Base-by-base conservation (phyloP, 1,284 basidiomycete species). In the Sporisorium iseilematis-ciliati region DNA sequence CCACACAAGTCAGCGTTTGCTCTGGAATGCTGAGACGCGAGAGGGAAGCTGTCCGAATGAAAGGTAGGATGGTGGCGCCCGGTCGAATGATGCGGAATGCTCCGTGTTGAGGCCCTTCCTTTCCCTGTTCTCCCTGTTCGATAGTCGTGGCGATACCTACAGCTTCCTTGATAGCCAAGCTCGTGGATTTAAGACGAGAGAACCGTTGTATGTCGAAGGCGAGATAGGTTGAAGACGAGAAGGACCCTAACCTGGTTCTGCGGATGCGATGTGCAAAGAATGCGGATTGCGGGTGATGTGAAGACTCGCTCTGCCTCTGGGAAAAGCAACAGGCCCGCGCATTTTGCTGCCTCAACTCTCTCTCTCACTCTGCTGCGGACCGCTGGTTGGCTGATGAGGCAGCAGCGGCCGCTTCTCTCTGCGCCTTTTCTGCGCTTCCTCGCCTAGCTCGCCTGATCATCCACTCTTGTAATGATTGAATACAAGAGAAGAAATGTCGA, bases 191-290 rank as follows among this genome's bases (percentile, higher is more conserved):
- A 45, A 38, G 33, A 21, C 43, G 31, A 26, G 42, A 31, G 41
- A 25, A 26, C 14, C 16, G 56, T 16, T 21, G 18, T 41, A 50
- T 57, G 61, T 25, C 45, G 50, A 40, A 21, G 52, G 23, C 35
- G 31, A 38, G n/a, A 56, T 52, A 31, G 61, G 43, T 56, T 43
- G 54, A 40, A 40, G 58, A 53, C 23, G 20, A 50, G 18, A 38
- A 54, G 29, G 55, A 65, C 58, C 51, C 62, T 65, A 16, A 2
- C 0, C 35, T 38, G 35, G 35, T 38, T 14, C 26, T 40, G 54
- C 42, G 50, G 57, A 71, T 71, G 63, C 43, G 50, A 70, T n/a
- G 35, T 64, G 61, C 46, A 12, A 38, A 62, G 58, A 53, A 57
- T 62, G 50, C 67, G 57, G 33, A 51, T 57, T 54, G 26, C 26